Evolutionary conservation across 2,329 filamentous ascomycete species (phyloP).

Genomic region (Fusarium siculi): DNA sequence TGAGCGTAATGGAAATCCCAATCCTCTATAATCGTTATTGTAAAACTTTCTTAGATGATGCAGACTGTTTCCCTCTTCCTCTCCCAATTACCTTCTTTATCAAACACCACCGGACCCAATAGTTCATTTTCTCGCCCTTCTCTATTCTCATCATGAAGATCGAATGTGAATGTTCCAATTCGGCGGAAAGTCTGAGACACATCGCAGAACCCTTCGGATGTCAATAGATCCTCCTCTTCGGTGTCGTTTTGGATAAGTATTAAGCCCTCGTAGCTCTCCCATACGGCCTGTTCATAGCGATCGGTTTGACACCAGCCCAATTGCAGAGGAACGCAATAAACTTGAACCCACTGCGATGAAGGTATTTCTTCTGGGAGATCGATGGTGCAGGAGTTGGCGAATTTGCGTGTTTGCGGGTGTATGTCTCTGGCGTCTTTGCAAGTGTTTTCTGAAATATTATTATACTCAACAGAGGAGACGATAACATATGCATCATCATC

Average conservation of each 20-base stretch:
- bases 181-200: not conserved
- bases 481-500: accelerated
- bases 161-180: not conserved
- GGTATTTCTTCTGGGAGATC: not conserved
- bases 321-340: not conserved
- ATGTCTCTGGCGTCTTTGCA: too few species aligned
- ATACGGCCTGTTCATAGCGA: constrained; percentile 2
- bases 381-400: not conserved
- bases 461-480: not conserved
- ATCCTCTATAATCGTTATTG: not conserved
- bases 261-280: constrained; percentile 6
- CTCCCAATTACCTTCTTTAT: not conserved
- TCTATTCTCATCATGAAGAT: not conserved
- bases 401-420: too few species aligned
- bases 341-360: not conserved
- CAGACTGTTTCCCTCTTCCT: not conserved
- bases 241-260: not conserved
- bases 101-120: not conserved
- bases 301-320: not conserved
- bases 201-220: not conserved
- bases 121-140: not conserved
- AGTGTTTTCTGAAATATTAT: too few species aligned
- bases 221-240: accelerated
- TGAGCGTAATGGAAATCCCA: too few species aligned
- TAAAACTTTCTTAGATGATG: not conserved